Conservation (phyloP, 106 monocot species). For the Cymbidium sinense region DNA sequence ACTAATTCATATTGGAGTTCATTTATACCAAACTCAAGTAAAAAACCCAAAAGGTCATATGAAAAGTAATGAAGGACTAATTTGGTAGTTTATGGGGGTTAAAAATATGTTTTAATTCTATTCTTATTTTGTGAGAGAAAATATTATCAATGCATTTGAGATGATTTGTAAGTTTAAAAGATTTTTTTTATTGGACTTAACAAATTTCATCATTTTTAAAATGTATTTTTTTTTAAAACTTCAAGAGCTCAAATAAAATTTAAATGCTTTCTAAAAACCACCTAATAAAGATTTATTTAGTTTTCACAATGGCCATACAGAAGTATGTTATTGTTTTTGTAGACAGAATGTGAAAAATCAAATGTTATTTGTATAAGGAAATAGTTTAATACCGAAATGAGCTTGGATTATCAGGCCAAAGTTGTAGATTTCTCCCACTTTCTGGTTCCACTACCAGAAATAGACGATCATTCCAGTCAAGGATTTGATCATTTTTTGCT, state of each 20-base stretch:
- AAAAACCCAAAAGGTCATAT: no score
- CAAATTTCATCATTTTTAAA: not conserved
- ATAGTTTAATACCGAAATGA: constrained; percentile 42
- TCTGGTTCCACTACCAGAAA: constrained; percentile 51
- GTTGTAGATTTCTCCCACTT: constrained; percentile 30
- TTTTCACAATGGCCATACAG: not conserved
- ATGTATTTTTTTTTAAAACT: not conserved
- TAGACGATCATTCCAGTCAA: constrained; percentile 57
- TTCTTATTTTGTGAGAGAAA: not conserved
- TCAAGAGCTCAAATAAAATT: not conserved
- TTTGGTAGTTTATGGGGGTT: no score
- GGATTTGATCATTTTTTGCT: constrained; percentile 26
- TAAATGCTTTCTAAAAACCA: not conserved
- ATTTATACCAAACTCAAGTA: no score
- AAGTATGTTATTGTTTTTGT: not conserved
- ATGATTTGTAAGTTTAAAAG: no score
- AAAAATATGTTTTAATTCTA: not conserved
- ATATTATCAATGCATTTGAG: no score
- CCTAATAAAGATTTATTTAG: not conserved
- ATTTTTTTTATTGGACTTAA: not conserved
- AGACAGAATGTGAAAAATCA: not conserved
- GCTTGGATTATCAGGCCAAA: constrained; percentile 43
- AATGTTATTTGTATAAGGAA: not conserved
- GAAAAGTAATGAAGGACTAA: no score
- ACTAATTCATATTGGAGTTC: no score